Evolutionary conservation across 257 asterid genomes (phyloP).

Genomic region (Sherardia arvensis): DNA sequence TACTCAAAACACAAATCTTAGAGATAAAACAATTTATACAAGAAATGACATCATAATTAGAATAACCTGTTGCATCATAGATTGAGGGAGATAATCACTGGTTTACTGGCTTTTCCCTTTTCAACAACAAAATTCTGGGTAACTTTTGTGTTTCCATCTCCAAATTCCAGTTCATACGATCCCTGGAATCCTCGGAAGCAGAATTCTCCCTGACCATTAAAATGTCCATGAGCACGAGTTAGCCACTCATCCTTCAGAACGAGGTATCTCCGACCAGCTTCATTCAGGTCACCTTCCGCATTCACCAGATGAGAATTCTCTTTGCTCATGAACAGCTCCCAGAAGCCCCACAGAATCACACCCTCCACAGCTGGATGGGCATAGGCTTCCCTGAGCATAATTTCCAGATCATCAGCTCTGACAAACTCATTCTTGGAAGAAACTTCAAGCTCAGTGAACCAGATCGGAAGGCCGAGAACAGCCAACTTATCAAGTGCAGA

Average conservation of each 20-base stretch:
- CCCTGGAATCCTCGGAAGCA: constrained; percentile 79
- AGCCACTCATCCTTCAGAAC: constrained; percentile 70
- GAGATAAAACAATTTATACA: too few species aligned
- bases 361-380: constrained; percentile 97
- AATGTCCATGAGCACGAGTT: constrained; percentile 47
- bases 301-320: constrained; percentile 52
- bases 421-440: constrained; percentile 54
- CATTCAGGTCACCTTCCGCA: constrained; percentile 77
- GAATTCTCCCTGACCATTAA: constrained; percentile 44
- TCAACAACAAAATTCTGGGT: constrained; percentile 54
- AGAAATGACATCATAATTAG: background rate
- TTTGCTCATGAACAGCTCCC: constrained; percentile 86
- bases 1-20: background rate
- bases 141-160: constrained; percentile 22
- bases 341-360: constrained; percentile 75
- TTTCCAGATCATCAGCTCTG: constrained; percentile 83
- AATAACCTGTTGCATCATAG: background rate
- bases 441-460: constrained; percentile 87
- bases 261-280: constrained; percentile 61
- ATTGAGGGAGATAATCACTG: constrained; percentile 36
- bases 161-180: constrained; percentile 48
- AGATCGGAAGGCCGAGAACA: constrained; percentile 71
- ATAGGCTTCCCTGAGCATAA: constrained; percentile 70
- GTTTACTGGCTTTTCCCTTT: constrained; percentile 33
- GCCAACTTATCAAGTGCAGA: constrained; percentile 67